phyloP scores from a whole-genome alignment of 2,329 filamentous ascomycete species.

The Penicillium thymicola region DNA sequence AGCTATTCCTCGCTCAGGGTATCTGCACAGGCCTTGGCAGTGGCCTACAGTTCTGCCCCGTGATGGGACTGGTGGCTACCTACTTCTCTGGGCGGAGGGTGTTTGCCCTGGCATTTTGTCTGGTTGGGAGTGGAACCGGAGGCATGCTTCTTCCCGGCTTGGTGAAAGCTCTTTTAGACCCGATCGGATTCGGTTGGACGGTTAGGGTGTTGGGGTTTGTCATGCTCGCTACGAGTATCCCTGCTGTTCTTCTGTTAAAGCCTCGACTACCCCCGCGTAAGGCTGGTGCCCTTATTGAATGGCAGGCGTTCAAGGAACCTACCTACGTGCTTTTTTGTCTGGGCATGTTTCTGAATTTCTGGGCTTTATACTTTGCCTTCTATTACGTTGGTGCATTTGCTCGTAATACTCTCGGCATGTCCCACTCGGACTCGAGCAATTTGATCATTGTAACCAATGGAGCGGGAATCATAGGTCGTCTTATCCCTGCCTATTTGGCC shows the following conservation, averaged over 20 bases:
- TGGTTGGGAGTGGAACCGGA: constrained; percentile 3
- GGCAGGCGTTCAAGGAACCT: constrained; percentile 12
- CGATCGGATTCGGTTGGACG: constrained; percentile 10
- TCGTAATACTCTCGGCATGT: constrained; percentile 44
- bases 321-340: constrained; percentile 40
- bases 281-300: constrained; percentile 10
- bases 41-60: constrained; percentile 43
- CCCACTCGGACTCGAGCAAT: constrained; percentile 46
- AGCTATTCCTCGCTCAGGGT: background rate
- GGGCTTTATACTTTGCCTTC: constrained; percentile 49
- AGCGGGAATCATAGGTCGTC: constrained; percentile 54
- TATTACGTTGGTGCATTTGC: constrained; percentile 57
- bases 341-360: constrained; percentile 18
- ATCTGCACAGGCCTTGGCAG: constrained; percentile 36
- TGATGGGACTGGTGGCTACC: constrained; percentile 38
- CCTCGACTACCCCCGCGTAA: constrained; percentile 8
- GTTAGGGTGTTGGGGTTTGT: constrained; percentile 36
- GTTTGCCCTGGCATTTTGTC: constrained; percentile 3
- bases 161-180: constrained; percentile 1
- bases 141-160: constrained; percentile 7
- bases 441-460: constrained; percentile 58
- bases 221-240: constrained; percentile 14
- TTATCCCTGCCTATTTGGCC: constrained; percentile 53
- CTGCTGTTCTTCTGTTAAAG: constrained; percentile 3
- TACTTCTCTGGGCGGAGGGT: constrained; percentile 37